A percentile compares a stretch with the other conserved stretches of the same genome.
Evolutionary conservation across 768 basidiomycete genomes (phyloP).

Genomic region (Xerocomus brunneocitrinus): DNA sequence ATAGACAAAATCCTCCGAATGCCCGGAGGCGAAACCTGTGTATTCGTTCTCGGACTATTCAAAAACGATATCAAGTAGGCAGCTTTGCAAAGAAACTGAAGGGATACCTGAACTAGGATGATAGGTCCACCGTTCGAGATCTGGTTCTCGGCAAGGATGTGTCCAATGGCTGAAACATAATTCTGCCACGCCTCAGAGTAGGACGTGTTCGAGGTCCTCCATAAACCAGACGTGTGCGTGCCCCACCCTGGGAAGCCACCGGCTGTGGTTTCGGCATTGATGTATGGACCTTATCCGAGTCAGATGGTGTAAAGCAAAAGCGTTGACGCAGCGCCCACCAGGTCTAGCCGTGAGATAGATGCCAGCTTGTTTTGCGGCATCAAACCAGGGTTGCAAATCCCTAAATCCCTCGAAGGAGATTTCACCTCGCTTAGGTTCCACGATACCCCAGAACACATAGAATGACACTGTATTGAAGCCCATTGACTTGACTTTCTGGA

Average conservation of each 20-base stretch:
- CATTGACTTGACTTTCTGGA: constrained; percentile 56
- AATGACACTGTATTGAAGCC: constrained; percentile 42
- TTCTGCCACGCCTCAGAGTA: constrained; percentile 51
- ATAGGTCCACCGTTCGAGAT: constrained; percentile 59
- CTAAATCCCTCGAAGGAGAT: constrained; percentile 50
- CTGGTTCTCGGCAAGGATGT: constrained; percentile 50
- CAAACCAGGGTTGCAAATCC: constrained; percentile 27
- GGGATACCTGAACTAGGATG: constrained; percentile 29
- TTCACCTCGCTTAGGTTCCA: constrained; percentile 41
- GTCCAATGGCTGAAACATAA: constrained; percentile 48
- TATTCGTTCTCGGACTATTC: constrained; percentile 53
- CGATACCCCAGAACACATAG: constrained; percentile 54
- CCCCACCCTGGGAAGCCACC: constrained; percentile 55
- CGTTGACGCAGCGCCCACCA: constrained; percentile 8
- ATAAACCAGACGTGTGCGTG: constrained; percentile 47
- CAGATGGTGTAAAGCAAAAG: neutral
- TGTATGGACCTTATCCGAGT: constrained; percentile 22
- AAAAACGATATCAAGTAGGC: neutral
- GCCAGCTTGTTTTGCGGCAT: constrained; percentile 25
- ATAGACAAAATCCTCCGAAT: constrained; percentile 42
- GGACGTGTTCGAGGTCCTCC: constrained; percentile 46
- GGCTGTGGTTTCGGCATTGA: constrained; percentile 32
- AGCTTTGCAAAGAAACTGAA: constrained; percentile 29
- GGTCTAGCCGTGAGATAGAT: constrained; percentile 27
- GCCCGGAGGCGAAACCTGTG: constrained; percentile 32